A percentile compares a stretch with the other conserved stretches of the same genome.
Evolutionary conservation across 2,329 filamentous ascomycete species (phyloP).

Genomic region (Lecanoromycetidae sp.): DNA sequence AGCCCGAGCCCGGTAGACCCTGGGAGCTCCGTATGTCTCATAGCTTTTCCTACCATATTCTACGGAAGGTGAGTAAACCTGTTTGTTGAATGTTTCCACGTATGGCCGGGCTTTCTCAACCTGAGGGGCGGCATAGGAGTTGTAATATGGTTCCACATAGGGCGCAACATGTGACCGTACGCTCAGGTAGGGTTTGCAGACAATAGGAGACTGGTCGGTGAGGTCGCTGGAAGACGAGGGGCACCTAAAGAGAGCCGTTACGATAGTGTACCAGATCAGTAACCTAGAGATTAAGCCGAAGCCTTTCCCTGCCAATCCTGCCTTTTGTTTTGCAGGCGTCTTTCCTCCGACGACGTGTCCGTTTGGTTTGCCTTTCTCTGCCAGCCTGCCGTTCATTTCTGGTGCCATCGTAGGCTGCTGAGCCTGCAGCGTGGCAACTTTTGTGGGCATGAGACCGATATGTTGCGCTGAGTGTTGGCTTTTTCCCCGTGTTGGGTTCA

Average conservation of each 20-base stretch:
- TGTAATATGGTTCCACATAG: slow-evolving; percentile 73
- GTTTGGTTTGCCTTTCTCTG: slow-evolving; percentile 23
- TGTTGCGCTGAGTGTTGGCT: background rate
- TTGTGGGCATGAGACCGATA: slow-evolving; percentile 18
- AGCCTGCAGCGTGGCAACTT: slow-evolving; percentile 14
- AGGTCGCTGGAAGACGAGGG: slow-evolving; percentile 58
- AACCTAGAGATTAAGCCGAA: slow-evolving; percentile 51
- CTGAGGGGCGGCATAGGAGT: slow-evolving; percentile 71
- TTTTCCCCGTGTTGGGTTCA: background rate
- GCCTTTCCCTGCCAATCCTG: slow-evolving; percentile 18
- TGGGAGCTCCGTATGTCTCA: slow-evolving; percentile 61
- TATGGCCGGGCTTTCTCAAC: slow-evolving; percentile 68
- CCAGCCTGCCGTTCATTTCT: slow-evolving; percentile 27
- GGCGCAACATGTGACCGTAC: slow-evolving; percentile 57
- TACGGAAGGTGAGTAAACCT: slow-evolving; percentile 57
- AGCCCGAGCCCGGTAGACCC: slow-evolving; percentile 53
- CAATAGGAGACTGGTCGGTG: slow-evolving; percentile 55
- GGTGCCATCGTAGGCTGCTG: slow-evolving; percentile 25
- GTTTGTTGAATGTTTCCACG: slow-evolving; percentile 41
- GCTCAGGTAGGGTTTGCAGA: slow-evolving; percentile 71
- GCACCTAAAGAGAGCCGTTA: slow-evolving; percentile 72
- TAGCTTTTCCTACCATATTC: slow-evolving; percentile 50
- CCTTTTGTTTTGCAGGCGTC: background rate
- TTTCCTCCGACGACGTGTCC: slow-evolving; percentile 14
- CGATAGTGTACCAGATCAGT: slow-evolving; percentile 71